Evolutionary conservation across 192 early-diverging fungal species (phyloP), one percentile per base, ranked within the genome.

Genomic region (Pilaira anomala): DNA sequence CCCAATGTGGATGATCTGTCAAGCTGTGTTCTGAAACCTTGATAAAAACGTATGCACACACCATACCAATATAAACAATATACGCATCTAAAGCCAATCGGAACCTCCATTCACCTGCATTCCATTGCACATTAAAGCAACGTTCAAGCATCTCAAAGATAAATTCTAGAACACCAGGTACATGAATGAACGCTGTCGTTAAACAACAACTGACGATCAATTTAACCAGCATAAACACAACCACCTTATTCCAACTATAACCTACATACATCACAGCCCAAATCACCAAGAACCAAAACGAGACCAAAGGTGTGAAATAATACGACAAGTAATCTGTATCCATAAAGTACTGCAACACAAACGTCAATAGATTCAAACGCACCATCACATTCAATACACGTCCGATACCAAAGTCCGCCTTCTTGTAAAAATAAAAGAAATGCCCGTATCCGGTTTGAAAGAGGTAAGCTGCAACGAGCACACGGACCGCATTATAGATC

Each of bases 401-500:
- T 3, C 51, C 58, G 48, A 91, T 68, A 2, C 84, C 78, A 71
- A 79, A 93, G 65, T 88, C 86, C 18, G 62, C 74, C 68, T 90
- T 93, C 59, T 78, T 81, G 70, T 83, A 85, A 52, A 88, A 91
- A 60, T 78, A 93, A 46, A 75, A 75, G 60, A 87, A 89, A 60
- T 93, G 91, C 0, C 91, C 91, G 68, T 89, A 93, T 22, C 91
- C 91, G 0, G 91, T 91, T 83, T 89, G 88, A 67, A 90, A 93
- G 28, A 93, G 78, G 56, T 93, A 93, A 29, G 83, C 81, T 26
- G 87, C 89, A 9, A 93, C 91, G 56, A 91, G 69, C 48, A 86
- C 75, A 18, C 91, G 85, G 8, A 93, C 85, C 1, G 82, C 78
- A 63, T 87, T 85, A 74, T 93, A 93, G 50, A 93, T 87, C 0